These are phyloP conservation scores for Pholiota molesta DNA, from an alignment of 768 basidiomycete genomes.

Conservation along the genomic window DNA sequence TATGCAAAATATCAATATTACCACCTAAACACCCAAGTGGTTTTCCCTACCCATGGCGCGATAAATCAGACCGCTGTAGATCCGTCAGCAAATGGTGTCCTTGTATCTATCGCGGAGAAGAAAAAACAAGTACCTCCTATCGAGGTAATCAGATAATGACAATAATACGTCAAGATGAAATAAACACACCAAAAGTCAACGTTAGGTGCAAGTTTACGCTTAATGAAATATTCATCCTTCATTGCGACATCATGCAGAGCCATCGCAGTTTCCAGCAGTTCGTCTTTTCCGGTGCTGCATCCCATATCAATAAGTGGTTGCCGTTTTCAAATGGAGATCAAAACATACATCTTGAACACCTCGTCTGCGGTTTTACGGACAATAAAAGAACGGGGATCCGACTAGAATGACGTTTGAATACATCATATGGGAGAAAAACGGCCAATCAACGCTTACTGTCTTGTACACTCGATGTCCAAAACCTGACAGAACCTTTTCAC, in stretches of 20 bases:
- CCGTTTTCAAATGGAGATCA: neutral
- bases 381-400: slow-evolving; percentile 90
- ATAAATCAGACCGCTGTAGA: slow-evolving; percentile 79
- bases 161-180: slow-evolving; percentile 2
- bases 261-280: slow-evolving; percentile 88
- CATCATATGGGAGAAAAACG: neutral
- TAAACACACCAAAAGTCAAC: slow-evolving; percentile 83
- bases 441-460: slow-evolving; percentile 45
- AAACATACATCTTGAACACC: slow-evolving; percentile 83
- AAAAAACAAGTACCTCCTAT: slow-evolving; percentile 13
- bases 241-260: slow-evolving; percentile 85
- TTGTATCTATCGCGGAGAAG: slow-evolving; percentile 4
- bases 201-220: slow-evolving; percentile 82
- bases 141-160: slow-evolving; percentile 8
- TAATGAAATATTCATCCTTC: slow-evolving; percentile 88
- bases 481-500: slow-evolving; percentile 87
- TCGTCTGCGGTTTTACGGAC: slow-evolving; percentile 90
- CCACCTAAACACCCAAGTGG: neutral
- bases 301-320: neutral
- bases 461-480: slow-evolving; percentile 75
- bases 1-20: slow-evolving; percentile 27
- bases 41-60: slow-evolving; percentile 77
- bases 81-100: neutral
- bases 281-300: slow-evolving; percentile 79
- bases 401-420: slow-evolving; percentile 41